phyloP scores from a whole-genome alignment of 106 monocot genomes.

The Dendrobium officinale region DNA sequence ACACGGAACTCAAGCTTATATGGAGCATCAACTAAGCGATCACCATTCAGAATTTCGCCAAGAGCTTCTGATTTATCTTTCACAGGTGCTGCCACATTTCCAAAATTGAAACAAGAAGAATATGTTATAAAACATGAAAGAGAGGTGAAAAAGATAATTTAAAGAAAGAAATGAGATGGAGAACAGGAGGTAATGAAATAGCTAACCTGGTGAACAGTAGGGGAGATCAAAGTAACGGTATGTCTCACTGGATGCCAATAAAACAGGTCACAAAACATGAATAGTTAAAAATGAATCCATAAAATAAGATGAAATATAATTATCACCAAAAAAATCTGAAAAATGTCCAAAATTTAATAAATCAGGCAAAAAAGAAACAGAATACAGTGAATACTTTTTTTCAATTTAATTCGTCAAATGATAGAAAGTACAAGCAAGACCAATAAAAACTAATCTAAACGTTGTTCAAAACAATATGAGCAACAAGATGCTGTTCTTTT shows the following conservation, averaged over 20 bases:
- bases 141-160: background rate
- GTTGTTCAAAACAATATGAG: background rate
- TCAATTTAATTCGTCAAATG: background rate
- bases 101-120: background rate
- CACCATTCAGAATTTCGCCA: constrained; percentile 56
- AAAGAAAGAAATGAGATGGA: background rate
- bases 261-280: background rate
- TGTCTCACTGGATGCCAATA: constrained; percentile 43
- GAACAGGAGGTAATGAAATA: background rate
- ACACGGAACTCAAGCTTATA: constrained; percentile 55
- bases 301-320: background rate
- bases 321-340: background rate
- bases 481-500: background rate
- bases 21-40: constrained; percentile 54
- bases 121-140: background rate
- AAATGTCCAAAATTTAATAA: background rate
- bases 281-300: background rate
- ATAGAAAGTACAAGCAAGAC: background rate
- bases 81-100: constrained; percentile 23
- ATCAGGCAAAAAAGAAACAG: background rate
- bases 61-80: constrained; percentile 47
- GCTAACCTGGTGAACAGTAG: constrained; percentile 57
- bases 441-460: background rate
- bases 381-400: background rate
- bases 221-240: constrained; percentile 70